Percentiles rank a stretch among this genome's conserved stretches.
These are phyloP conservation scores for Flaveria brownii DNA, from an alignment of 129 eudicot genomes.

Conservation along the genomic window DNA sequence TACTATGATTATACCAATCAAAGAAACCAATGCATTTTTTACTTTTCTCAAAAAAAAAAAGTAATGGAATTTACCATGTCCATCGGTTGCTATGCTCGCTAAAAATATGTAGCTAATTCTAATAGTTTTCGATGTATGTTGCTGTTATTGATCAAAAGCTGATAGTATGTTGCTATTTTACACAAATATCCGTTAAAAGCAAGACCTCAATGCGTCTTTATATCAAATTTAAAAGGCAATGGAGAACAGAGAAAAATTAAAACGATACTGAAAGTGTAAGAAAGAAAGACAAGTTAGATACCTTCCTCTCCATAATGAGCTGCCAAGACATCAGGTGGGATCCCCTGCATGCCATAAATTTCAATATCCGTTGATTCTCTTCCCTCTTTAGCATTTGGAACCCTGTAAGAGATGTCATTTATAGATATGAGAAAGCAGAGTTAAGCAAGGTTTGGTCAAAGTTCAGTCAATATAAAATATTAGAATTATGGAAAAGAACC, in stretches of 20 bases:
- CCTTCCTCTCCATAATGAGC: conserved; percentile 97
- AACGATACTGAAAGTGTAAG: neutral
- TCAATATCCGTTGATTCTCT: conserved; percentile 94
- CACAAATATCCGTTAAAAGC: neutral
- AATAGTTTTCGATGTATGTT: neutral
- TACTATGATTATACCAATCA: neutral
- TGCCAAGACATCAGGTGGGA: conserved; percentile 81
- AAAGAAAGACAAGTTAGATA: conserved; percentile 13
- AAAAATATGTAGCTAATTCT: neutral
- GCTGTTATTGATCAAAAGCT: neutral
- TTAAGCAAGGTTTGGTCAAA: neutral
- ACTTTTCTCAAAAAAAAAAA: neutral
- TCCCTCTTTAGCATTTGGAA: conserved; percentile 92
- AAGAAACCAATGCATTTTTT: neutral
- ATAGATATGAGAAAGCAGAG: neutral
- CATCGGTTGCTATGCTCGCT: neutral
- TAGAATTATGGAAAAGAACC: neutral
- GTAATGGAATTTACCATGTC: neutral
- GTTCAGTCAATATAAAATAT: neutral
- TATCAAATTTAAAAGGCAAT: neutral
- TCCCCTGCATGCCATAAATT: conserved; percentile 97
- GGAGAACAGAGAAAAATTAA: neutral
- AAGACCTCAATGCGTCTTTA: conserved; percentile 4
- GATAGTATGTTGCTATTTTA: neutral
- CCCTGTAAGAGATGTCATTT: conserved; percentile 47